A percentile compares a stretch with the other conserved stretches of the same genome.
Evolutionary conservation across 495 filamentous ascomycete genomes (phyloP).

Genomic region (Collariella sp.): DNA sequence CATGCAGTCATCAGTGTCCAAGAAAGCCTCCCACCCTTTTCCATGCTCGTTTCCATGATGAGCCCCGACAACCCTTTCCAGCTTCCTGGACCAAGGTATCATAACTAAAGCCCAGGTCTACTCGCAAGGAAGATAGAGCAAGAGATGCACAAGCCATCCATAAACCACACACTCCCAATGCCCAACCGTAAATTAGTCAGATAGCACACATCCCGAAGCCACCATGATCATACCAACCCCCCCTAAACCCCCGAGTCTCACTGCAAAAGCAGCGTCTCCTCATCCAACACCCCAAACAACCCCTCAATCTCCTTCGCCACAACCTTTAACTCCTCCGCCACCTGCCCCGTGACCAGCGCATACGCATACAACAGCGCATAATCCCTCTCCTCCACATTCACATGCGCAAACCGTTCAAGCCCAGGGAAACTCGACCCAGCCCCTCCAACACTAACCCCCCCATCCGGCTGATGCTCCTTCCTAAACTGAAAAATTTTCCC

Average conservation of each 20-base stretch:
- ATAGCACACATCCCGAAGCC: too few relatives aligned
- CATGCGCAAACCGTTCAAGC: slow-evolving; percentile 14
- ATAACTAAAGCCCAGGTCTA: too few relatives aligned
- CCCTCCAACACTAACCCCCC: slow-evolving; percentile 19
- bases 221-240: too few relatives aligned
- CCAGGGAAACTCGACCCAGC: neutral
- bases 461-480: slow-evolving; percentile 44
- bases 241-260: slow-evolving; percentile 14
- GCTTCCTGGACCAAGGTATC: too few relatives aligned
- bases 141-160: too few relatives aligned
- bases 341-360: slow-evolving; percentile 58
- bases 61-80: too few relatives aligned
- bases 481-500: slow-evolving; percentile 83
- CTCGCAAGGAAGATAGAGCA: too few relatives aligned
- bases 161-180: too few relatives aligned
- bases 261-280: slow-evolving; percentile 63
- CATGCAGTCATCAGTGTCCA: too few relatives aligned
- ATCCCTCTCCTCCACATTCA: slow-evolving; percentile 40
- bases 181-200: too few relatives aligned
- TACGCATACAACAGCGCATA: slow-evolving; percentile 48
- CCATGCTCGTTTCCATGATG: too few relatives aligned
- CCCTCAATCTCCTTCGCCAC: slow-evolving; percentile 60
- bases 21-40: too few relatives aligned
- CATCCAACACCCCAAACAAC: slow-evolving; percentile 68
- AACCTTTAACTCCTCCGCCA: slow-evolving; percentile 59